These are phyloP conservation scores for Aspergillus sp. DNA, from an alignment of 2,329 filamentous ascomycete species.

Conservation along the genomic window DNA sequence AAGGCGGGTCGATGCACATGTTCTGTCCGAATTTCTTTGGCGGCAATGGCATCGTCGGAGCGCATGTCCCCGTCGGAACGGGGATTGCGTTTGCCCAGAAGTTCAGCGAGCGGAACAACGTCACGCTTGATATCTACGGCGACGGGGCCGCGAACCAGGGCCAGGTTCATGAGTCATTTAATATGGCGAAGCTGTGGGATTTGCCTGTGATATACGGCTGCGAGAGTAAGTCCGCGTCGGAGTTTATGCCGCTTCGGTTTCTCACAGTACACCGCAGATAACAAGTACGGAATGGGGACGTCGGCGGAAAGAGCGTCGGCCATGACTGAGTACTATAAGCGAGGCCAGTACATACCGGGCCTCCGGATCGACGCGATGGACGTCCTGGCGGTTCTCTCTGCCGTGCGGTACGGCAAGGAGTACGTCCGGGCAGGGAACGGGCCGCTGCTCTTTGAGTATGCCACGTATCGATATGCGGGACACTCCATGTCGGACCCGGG, in stretches of 20 bases:
- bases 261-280: conserved; percentile 51
- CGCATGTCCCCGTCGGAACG: conserved; percentile 89
- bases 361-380: conserved; percentile 99
- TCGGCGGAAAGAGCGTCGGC: conserved; percentile 82
- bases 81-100: conserved; percentile 92
- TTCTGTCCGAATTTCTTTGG: conserved; percentile 93
- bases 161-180: conserved; percentile 97
- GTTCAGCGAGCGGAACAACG: conserved; percentile 74
- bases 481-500: conserved; percentile 99
- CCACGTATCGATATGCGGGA: conserved; percentile 95
- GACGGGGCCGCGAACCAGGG: conserved; percentile 97
- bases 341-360: conserved; percentile 95
- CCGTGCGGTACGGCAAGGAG: conserved; percentile 81
- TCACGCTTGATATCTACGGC: conserved; percentile 80
- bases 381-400: conserved; percentile 87
- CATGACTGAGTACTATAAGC: conserved; percentile 98
- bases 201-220: conserved; percentile 88
- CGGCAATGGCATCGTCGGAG: conserved; percentile 95
- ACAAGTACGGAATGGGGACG: conserved; percentile 99
- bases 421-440: conserved; percentile 72
- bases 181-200: conserved; percentile 99
- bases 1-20: conserved; percentile 99
- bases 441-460: conserved; percentile 89
- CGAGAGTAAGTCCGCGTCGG: conserved; percentile 69
- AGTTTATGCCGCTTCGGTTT: background rate